Evolutionary conservation across 2,329 filamentous ascomycete genomes (phyloP), one percentile per base, ranked within the genome.

Genomic region (Periconia sp.): DNA sequence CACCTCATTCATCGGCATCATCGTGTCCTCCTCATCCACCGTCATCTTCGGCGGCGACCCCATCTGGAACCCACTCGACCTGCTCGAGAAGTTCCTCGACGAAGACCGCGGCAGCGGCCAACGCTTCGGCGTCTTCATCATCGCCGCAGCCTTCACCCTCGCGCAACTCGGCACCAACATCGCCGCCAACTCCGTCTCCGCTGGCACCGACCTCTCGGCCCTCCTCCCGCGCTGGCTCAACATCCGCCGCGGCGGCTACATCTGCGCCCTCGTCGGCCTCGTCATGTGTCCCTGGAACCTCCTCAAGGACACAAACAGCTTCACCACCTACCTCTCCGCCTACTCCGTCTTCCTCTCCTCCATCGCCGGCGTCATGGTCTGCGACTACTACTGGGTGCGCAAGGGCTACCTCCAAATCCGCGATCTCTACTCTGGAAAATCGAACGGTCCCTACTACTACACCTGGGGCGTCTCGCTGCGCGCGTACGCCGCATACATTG

Each of bases 341-440:
- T 96, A 96, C 78, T 92, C 89, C 2, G 91, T 97, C 52, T 97
- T 97, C 76, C 82, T 97, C n/a, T 92, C 89, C 54, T 91, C 89
- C 42, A 95, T 97, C 58, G 92, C 91, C 0, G 92, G 92, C n/a
- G 91, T 96, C 59, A 94, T 96, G 77, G 80, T 92, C 55, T 84
- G 82, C 62, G 92, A 97, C 74, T 97, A 97, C 78, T 97, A 95
- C 74, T 57, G 89, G 52, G 90, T 96, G 6, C 88, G 92, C 53
- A 86, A 83, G 54, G 92, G 92, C 6, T 96, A 92, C 70, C 79
- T 94, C 2, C 85, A 92, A 60, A 79, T 93, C 60, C 86, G 85
- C 64, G 86, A 91, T 51, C 82, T 97, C 0, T 97, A 96, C 78
- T 87, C 88, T 48, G 88, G 83, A 10, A 84, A 85, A 50, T 81